Evolutionary conservation across 2,329 filamentous ascomycete species (phyloP).

Genomic region (Aspergillus intermedius): DNA sequence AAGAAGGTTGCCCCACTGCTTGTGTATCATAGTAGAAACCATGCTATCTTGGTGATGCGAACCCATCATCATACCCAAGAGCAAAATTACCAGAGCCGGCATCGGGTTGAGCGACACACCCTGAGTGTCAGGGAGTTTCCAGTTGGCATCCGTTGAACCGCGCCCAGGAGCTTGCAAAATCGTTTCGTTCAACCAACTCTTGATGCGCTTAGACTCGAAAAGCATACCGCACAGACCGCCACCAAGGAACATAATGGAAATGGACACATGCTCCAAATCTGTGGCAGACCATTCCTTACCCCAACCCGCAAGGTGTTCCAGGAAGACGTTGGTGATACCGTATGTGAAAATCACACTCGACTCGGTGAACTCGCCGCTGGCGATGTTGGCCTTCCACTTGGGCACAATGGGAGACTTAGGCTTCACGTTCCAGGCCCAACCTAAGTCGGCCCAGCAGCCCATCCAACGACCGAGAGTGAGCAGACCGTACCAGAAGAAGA

Average conservation of each 20-base stretch:
- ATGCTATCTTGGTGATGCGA: constrained; percentile 79
- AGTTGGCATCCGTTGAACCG: constrained; percentile 43
- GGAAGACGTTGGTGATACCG: constrained; percentile 80
- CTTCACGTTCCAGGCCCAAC: constrained; percentile 92
- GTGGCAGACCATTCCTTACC: constrained; percentile 65
- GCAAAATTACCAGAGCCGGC: constrained; percentile 75
- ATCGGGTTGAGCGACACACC: constrained; percentile 78
- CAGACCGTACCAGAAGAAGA: constrained; percentile 91
- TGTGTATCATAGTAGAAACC: constrained; percentile 86
- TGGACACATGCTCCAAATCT: constrained; percentile 87
- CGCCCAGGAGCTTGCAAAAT: constrained; percentile 37
- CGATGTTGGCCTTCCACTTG: constrained; percentile 56
- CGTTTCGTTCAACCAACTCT: constrained; percentile 49
- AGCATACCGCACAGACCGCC: constrained; percentile 84
- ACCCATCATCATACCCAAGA: constrained; percentile 92
- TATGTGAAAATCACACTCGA: constrained; percentile 87
- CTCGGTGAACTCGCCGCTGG: constrained; percentile 82
- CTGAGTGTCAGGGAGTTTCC: constrained; percentile 60
- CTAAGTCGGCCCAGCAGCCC: constrained; percentile 80
- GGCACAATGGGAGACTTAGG: constrained; percentile 53
- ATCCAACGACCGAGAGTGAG: constrained; percentile 84
- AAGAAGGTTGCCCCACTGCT: constrained; percentile 85
- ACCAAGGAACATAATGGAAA: constrained; percentile 88
- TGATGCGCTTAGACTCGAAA: constrained; percentile 66
- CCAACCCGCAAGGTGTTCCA: constrained; percentile 76